Evolutionary conservation across 306 rosid genomes (phyloP), one percentile per base, ranked within the genome.

Genomic region (Casuarina cunninghamiana): DNA sequence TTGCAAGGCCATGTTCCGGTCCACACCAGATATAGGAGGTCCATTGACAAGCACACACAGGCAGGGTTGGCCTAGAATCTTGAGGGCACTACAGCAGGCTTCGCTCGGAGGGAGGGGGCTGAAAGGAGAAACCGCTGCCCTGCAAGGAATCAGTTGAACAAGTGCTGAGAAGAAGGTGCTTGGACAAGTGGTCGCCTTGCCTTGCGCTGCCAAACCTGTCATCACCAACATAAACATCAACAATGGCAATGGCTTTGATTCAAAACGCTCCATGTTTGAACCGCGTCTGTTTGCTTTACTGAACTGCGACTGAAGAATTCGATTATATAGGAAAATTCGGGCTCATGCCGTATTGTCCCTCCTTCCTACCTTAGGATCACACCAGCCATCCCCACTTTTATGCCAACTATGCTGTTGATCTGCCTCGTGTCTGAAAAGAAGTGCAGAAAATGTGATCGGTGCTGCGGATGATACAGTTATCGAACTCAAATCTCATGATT

Each of bases 111-210:
- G 92, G 53, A 85, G 78, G 6, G 97, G 89, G 78, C 92, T 88
- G 19, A 89, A 93, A 16, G 98, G 93, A 32, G 90, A 86, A 7
- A 95, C 92, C 17, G 97, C 84, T 11, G 91, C 85, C 77, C 97
- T 91, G 73, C 97, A 95, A 53, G 97, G 99, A 53, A 93, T 90
- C 16, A 95, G 90, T 72, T 93, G 93, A 83, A 93, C 90, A 7
- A 95, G 89, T 3, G 99, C 81, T 0, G 91, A 86, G 70, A 92
- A 89, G 78, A 95, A 90, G 0, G 97, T 93, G 87, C 87, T 88
- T 45, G 88, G 26, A 60, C 99, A 95, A 10, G 86, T 46, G 38
- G 2, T 73, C 53, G 76, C 75, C 72, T 89, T 74, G 42, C 83
- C 90, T 81, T 84, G 80, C 77, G 38, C 82, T 71, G 73, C 83